phyloP scores from a whole-genome alignment of 2,329 filamentous ascomycete genomes.

The Stromatinia cepivora region DNA sequence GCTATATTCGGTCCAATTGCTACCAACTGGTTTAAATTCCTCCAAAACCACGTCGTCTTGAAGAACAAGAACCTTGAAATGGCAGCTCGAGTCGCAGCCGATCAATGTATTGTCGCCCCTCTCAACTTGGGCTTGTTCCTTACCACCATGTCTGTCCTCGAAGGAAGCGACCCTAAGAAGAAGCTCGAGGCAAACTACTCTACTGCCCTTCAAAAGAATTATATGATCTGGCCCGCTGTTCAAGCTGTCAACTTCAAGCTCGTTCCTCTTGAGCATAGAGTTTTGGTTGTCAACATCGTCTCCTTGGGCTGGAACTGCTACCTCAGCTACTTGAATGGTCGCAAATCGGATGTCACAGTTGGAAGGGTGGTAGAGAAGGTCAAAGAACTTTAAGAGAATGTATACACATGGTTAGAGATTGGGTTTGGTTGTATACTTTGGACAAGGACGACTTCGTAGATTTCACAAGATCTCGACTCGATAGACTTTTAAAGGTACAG shows the following conservation, averaged over 20 bases:
- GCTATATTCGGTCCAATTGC: constrained; percentile 70
- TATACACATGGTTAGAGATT: constrained; percentile 3
- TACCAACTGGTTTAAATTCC: constrained; percentile 68
- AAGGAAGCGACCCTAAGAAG: constrained; percentile 58
- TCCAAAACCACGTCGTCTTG: constrained; percentile 61
- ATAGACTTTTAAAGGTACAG: constrained; percentile 18
- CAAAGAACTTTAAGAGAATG: constrained; percentile 17
- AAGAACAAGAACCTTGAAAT: constrained; percentile 59
- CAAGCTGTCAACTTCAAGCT: constrained; percentile 70
- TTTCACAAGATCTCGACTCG: constrained; percentile 14
- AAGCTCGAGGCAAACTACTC: constrained; percentile 62
- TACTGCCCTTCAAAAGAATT: constrained; percentile 65
- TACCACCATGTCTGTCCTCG: constrained; percentile 66
- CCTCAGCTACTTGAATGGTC: constrained; percentile 42
- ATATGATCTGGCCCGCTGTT: constrained; percentile 68
- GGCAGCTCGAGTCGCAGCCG: constrained; percentile 60
- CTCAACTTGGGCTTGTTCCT: constrained; percentile 65
- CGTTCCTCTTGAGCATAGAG: constrained; percentile 66
- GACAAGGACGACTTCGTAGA: background rate
- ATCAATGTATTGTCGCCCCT: constrained; percentile 67
- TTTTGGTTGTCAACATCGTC: constrained; percentile 70
- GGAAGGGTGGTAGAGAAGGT: constrained; percentile 19
- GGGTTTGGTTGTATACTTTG: constrained; percentile 4
- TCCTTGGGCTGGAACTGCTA: constrained; percentile 57
- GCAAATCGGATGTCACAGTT: constrained; percentile 14